phyloP scores from a whole-genome alignment of 2,329 filamentous ascomycete species.

The Pyrenochaeta sp. region DNA sequence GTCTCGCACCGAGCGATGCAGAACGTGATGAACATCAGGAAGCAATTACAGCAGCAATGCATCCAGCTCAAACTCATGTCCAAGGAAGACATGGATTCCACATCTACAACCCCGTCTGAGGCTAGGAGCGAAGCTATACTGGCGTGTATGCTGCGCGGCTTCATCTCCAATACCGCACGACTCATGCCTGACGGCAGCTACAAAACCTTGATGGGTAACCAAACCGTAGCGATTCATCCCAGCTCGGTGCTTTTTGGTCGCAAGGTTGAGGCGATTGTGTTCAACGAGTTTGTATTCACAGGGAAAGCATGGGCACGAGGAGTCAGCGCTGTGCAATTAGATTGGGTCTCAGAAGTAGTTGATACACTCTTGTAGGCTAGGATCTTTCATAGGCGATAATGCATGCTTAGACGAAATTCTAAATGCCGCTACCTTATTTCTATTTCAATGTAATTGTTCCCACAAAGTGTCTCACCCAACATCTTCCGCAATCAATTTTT shows the following conservation, averaged over 20 bases:
- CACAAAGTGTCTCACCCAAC: too few relatives aligned
- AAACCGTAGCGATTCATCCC: constrained; percentile 69
- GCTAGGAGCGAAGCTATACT: constrained; percentile 60
- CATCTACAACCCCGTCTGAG: constrained; percentile 43
- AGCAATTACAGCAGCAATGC: constrained; percentile 66
- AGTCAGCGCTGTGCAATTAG: constrained; percentile 68
- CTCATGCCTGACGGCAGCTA: constrained; percentile 68
- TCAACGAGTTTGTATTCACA: constrained; percentile 71
- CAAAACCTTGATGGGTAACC: constrained; percentile 66
- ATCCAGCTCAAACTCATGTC: constrained; percentile 54
- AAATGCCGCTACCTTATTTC: background rate
- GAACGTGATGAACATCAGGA: constrained; percentile 70
- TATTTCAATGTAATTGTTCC: background rate
- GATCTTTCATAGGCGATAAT: too few relatives aligned
- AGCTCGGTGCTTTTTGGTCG: constrained; percentile 65
- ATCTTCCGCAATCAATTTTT: too few relatives aligned
- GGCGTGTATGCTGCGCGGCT: constrained; percentile 65
- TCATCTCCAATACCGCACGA: constrained; percentile 66
- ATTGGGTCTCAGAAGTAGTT: constrained; percentile 65
- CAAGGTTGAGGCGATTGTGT: constrained; percentile 68
- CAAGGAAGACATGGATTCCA: constrained; percentile 17
- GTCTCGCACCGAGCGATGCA: constrained; percentile 71
- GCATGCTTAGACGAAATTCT: background rate
- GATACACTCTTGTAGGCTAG: constrained; percentile 34
- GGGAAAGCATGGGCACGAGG: constrained; percentile 68